A percentile compares a stretch with the other conserved stretches of the same genome.
Conservation (phyloP, 2,329 filamentous ascomycete species). For the Mycosphaerella sp. region DNA sequence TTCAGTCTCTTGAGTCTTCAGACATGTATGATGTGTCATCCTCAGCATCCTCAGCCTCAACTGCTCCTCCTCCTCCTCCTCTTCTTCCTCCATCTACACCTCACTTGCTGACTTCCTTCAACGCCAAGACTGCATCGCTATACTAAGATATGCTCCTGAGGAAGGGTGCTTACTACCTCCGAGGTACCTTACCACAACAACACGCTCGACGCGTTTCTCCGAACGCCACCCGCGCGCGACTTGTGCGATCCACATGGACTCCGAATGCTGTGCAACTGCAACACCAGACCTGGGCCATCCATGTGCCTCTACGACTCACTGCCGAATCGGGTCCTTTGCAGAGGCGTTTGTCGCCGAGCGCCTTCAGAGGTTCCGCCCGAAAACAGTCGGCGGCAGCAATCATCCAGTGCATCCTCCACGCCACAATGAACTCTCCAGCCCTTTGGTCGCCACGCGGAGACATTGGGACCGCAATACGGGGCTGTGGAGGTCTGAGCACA, state of each 20-base stretch:
- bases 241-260: neutral
- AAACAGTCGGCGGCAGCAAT: neutral
- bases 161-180: neutral
- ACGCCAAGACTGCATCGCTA: neutral
- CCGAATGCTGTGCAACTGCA: conserved; percentile 4
- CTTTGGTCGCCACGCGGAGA: too few relatives aligned
- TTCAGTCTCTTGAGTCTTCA: too few relatives aligned
- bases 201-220: neutral
- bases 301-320: conserved; percentile 1
- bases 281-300: neutral
- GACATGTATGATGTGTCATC: too few relatives aligned
- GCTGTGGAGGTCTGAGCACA: too few relatives aligned
- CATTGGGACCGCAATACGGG: too few relatives aligned
- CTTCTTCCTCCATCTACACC: neutral
- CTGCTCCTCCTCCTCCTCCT: neutral
- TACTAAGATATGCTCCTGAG: too few relatives aligned
- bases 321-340: neutral
- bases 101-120: neutral
- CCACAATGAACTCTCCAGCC: too few relatives aligned
- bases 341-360: neutral
- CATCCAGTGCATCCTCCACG: too few relatives aligned
- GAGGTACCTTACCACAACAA: too few relatives aligned
- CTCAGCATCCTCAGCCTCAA: neutral
- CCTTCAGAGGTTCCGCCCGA: neutral
- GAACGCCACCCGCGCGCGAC: neutral